Percentiles rank a stretch among this genome's conserved stretches.
These are phyloP conservation scores for Spergularia bocconei DNA, from an alignment of 148 eudicot species.

Conservation along the genomic window DNA sequence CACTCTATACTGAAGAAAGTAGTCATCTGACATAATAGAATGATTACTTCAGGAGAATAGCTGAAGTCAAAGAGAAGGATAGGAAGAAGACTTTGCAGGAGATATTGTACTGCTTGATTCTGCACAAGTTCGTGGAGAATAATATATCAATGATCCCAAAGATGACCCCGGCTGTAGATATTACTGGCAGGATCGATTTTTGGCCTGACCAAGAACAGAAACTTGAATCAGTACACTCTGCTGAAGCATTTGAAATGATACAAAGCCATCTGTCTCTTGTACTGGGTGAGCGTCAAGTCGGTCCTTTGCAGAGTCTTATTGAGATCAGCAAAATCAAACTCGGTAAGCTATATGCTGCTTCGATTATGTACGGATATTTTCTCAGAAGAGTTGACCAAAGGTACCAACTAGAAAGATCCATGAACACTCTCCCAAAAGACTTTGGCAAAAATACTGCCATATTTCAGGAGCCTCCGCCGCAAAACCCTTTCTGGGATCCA, in stretches of 20 bases:
- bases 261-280: conserved; percentile 74
- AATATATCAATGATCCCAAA: conserved; percentile 73
- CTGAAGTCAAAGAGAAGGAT: conserved; percentile 86
- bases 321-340: conserved; percentile 90
- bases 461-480: conserved; percentile 37
- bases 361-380: conserved; percentile 95
- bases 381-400: conserved; percentile 85
- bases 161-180: conserved; percentile 48
- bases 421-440: conserved; percentile 84
- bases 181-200: conserved; percentile 68
- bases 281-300: conserved; percentile 68
- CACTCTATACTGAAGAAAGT: background rate
- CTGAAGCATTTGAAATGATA: conserved; percentile 92
- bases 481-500: conserved; percentile 64
- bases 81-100: conserved; percentile 71
- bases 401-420: conserved; percentile 82
- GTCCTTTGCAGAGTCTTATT: conserved; percentile 52
- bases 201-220: conserved; percentile 95
- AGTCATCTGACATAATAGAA: conserved; percentile 2
- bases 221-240: conserved; percentile 76
- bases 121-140: conserved; percentile 69
- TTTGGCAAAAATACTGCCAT: conserved; percentile 35
- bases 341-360: conserved; percentile 93
- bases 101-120: conserved; percentile 74
- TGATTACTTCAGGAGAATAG: conserved; percentile 76